A percentile compares a stretch with the other conserved stretches of the same genome.
These are phyloP conservation scores for Periconia macrospinosa DNA, from an alignment of 2,329 filamentous ascomycete species.

Conservation along the genomic window DNA sequence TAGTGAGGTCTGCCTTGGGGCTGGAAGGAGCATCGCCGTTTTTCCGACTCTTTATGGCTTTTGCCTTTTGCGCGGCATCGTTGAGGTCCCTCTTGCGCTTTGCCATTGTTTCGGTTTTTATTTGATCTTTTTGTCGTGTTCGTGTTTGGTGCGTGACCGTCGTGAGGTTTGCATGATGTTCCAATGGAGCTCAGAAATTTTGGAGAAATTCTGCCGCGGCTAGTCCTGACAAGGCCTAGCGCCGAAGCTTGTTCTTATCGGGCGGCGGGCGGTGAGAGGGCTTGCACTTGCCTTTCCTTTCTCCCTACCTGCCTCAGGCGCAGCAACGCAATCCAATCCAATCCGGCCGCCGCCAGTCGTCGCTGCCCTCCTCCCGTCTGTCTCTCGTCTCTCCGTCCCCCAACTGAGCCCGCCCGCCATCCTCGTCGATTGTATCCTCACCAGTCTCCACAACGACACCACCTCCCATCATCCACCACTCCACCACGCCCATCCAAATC, in stretches of 20 bases:
- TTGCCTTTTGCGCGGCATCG: slow-evolving; percentile 19
- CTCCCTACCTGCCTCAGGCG: slow-evolving; percentile 1
- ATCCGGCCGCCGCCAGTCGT: slow-evolving; percentile 8
- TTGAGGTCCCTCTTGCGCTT: slow-evolving; percentile 40
- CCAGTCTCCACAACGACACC: slow-evolving; percentile 18
- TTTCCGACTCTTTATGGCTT: slow-evolving; percentile 30
- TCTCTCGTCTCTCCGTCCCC: slow-evolving; percentile 22
- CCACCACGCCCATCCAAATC: slow-evolving; percentile 27
- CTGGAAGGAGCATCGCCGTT: slow-evolving; percentile 19
- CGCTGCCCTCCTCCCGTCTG: slow-evolving; percentile 26
- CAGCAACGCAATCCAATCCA: too few relatives aligned
- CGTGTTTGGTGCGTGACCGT: background rate
- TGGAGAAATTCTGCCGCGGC: slow-evolving; percentile 19
- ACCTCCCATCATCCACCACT: slow-evolving; percentile 34
- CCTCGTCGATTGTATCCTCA: slow-evolving; percentile 12
- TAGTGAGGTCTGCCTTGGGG: slow-evolving; percentile 4
- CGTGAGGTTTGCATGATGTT: too few relatives aligned
- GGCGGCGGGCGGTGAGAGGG: slow-evolving; percentile 19
- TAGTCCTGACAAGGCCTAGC: slow-evolving; percentile 22
- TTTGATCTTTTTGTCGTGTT: background rate
- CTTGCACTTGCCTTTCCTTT: too few relatives aligned
- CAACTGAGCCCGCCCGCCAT: slow-evolving; percentile 23
- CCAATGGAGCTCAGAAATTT: slow-evolving; percentile 14
- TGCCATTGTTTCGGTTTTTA: slow-evolving; percentile 25
- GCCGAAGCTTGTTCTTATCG: slow-evolving; percentile 27